phyloP scores from a whole-genome alignment of 2,329 filamentous ascomycete genomes.

The Orbilia blumenaviensis region DNA sequence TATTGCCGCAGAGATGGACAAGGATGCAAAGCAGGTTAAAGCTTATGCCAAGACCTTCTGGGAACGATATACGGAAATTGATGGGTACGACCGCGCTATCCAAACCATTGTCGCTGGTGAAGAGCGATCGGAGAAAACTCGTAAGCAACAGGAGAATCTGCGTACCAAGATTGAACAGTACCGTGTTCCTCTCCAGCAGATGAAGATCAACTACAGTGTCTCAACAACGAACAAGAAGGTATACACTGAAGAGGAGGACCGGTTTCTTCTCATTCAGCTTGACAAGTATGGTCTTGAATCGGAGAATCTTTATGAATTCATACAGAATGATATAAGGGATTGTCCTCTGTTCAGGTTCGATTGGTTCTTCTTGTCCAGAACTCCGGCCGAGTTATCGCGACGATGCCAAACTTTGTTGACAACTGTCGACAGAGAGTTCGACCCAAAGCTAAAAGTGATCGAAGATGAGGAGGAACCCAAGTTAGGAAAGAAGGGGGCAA shows the following conservation, averaged over 20 bases:
- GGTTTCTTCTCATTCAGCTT: constrained; percentile 91
- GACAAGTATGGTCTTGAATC: constrained; percentile 92
- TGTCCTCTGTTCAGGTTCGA: constrained; percentile 96
- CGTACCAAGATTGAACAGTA: constrained; percentile 96
- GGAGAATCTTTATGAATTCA: constrained; percentile 88
- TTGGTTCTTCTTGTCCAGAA: constrained; percentile 98
- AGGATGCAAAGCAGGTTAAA: constrained; percentile 83
- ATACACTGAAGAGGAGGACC: constrained; percentile 97
- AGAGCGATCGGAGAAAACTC: constrained; percentile 84
- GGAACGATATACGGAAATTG: constrained; percentile 90
- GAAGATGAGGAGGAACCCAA: constrained; percentile 65
- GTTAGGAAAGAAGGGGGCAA: constrained; percentile 62
- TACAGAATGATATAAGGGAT: constrained; percentile 96
- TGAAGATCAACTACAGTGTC: constrained; percentile 98
- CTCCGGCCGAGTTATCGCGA: constrained; percentile 88
- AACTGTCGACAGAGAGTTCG: constrained; percentile 93
- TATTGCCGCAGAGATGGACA: constrained; percentile 91
- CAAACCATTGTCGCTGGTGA: constrained; percentile 91
- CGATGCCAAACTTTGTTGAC: constrained; percentile 93
- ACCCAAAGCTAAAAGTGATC: constrained; percentile 70
- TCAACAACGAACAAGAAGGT: constrained; percentile 99
- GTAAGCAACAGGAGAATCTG: constrained; percentile 91
- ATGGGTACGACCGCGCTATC: constrained; percentile 88
- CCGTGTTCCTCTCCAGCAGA: constrained; percentile 94
- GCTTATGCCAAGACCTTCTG: constrained; percentile 95